Evolutionary conservation across 805 yeast genomes (phyloP).

Genomic region (Kodamaea hsintzibuensis): DNA sequence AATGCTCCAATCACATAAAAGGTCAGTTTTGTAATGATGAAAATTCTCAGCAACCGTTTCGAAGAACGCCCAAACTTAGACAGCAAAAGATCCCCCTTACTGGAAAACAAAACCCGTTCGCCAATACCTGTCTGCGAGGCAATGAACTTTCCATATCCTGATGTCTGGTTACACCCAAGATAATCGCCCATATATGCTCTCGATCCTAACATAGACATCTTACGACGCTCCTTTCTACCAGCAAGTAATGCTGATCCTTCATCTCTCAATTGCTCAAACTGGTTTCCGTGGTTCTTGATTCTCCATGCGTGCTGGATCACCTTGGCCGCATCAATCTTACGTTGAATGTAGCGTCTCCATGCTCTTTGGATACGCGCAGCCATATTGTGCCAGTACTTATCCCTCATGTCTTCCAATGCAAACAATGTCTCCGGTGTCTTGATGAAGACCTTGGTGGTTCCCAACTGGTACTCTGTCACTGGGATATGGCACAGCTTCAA

Average conservation of each 20-base stretch:
- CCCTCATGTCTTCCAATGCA: slow-evolving; percentile 94
- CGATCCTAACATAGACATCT: slow-evolving; percentile 82
- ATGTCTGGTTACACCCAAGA: slow-evolving; percentile 71
- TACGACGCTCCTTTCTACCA: slow-evolving; percentile 83
- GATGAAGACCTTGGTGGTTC: slow-evolving; percentile 88
- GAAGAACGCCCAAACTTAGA: slow-evolving; percentile 94
- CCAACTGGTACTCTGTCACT: slow-evolving; percentile 80
- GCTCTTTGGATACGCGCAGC: slow-evolving; percentile 98
- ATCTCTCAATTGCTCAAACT: slow-evolving; percentile 82
- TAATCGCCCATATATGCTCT: slow-evolving; percentile 96
- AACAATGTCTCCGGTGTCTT: slow-evolving; percentile 96
- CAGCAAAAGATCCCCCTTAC: slow-evolving; percentile 75
- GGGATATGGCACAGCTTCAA: slow-evolving; percentile 67
- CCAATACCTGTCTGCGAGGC: slow-evolving; percentile 66
- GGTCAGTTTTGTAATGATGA: slow-evolving; percentile 62
- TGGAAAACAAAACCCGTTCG: slow-evolving; percentile 74
- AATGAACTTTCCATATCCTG: slow-evolving; percentile 74
- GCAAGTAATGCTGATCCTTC: slow-evolving; percentile 71
- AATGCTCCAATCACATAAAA: slow-evolving; percentile 75
- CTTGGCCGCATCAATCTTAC: slow-evolving; percentile 84
- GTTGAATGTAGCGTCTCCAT: slow-evolving; percentile 80
- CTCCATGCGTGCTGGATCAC: slow-evolving; percentile 82
- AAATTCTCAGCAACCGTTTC: slow-evolving; percentile 68
- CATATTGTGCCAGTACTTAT: slow-evolving; percentile 96
- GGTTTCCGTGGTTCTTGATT: slow-evolving; percentile 75